A percentile compares a stretch with the other conserved stretches of the same genome.
phyloP scores from a whole-genome alignment of 768 basidiomycete species.

The Xerocomellus amylosporus region DNA sequence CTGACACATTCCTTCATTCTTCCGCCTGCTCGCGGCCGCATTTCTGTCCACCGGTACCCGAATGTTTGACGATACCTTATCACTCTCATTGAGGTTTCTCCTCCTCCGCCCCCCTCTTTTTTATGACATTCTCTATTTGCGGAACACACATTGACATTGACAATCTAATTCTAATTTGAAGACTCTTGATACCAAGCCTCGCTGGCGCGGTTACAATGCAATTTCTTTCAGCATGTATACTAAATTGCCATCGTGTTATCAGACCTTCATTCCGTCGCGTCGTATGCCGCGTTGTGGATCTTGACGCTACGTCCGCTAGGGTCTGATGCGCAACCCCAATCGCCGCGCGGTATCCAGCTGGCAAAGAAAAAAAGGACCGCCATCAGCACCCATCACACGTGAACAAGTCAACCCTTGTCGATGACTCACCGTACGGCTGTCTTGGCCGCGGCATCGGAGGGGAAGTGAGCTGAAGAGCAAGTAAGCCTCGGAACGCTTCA shows the following conservation, averaged over 20 bases:
- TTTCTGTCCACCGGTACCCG: conserved; percentile 26
- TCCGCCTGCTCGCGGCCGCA: conserved; percentile 18
- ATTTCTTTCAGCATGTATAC: conserved; percentile 20
- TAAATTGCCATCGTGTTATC: conserved; percentile 16
- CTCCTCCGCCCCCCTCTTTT: conserved; percentile 9
- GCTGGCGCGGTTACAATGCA: conserved; percentile 22
- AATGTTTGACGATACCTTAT: conserved; percentile 34
- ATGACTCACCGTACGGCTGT: conserved; percentile 82
- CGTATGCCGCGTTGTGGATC: conserved; percentile 93
- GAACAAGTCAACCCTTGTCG: conserved; percentile 2
- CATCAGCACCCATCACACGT: conserved; percentile 14
- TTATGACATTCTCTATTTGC: conserved; percentile 39
- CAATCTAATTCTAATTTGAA: conserved; percentile 27
- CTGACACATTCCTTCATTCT: conserved; percentile 31
- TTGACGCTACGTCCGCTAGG: conserved; percentile 94
- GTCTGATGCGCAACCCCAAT: conserved; percentile 95
- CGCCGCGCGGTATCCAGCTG: conserved; percentile 91
- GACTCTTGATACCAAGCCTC: conserved; percentile 28
- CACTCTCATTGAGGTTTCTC: conserved; percentile 30
- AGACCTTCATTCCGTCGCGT: conserved; percentile 16
- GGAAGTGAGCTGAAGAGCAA: conserved; percentile 63
- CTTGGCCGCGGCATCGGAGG: conserved; percentile 75
- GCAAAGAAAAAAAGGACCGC: conserved; percentile 1
- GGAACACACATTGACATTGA: conserved; percentile 35
- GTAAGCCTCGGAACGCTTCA: conserved; percentile 3